Evolutionary conservation across 2,329 filamentous ascomycete species (phyloP).

Genomic region (Aspergillus versicolor): DNA sequence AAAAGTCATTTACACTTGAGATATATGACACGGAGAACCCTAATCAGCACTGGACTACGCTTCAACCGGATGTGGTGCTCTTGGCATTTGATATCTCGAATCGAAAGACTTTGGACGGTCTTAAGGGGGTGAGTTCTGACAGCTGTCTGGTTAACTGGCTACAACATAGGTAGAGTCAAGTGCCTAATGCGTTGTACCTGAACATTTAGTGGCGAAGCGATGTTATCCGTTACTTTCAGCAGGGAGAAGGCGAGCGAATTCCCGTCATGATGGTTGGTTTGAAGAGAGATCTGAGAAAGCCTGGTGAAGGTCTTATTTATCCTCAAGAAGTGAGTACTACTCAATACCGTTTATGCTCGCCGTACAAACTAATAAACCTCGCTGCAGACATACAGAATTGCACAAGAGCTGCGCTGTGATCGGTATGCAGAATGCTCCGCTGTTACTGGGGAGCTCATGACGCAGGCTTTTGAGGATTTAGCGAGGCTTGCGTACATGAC

Average conservation of each 20-base stretch:
- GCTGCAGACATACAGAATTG: constrained; percentile 53
- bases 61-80: constrained; percentile 55
- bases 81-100: constrained; percentile 60
- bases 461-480: constrained; percentile 61
- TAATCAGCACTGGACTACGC: constrained; percentile 55
- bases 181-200: neutral
- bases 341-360: neutral
- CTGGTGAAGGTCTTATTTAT: constrained; percentile 45
- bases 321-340: constrained; percentile 38
- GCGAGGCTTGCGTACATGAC: constrained; percentile 59
- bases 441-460: constrained; percentile 59
- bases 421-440: constrained; percentile 64
- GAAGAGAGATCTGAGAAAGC: constrained; percentile 56
- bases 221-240: constrained; percentile 52
- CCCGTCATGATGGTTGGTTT: constrained; percentile 61
- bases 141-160: neutral
- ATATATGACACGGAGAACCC: constrained; percentile 59
- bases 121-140: constrained; percentile 37
- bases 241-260: constrained; percentile 43
- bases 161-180: neutral
- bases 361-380: constrained; percentile 12
- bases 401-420: constrained; percentile 61
- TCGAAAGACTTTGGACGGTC: constrained; percentile 49
- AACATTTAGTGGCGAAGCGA: constrained; percentile 42
- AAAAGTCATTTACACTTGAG: constrained; percentile 54